These are phyloP conservation scores for Epichloe typhina DNA, from an alignment of 2,329 filamentous ascomycete species.

Conservation along the genomic window DNA sequence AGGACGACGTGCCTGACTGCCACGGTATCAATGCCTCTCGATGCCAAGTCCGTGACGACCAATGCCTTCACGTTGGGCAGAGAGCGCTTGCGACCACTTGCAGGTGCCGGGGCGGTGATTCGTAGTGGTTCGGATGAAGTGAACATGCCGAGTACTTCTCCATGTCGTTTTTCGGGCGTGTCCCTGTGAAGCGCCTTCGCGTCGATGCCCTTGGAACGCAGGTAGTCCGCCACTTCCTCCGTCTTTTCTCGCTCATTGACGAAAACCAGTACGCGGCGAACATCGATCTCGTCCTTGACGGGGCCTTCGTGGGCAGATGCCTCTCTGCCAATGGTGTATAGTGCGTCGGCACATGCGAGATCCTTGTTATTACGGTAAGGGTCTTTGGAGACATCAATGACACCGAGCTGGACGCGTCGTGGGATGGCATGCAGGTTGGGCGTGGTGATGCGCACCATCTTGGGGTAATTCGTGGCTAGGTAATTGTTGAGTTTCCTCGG, in stretches of 20 bases:
- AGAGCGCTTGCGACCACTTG: conserved; percentile 28
- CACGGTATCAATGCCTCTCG: conserved; percentile 85
- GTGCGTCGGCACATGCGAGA: conserved; percentile 85
- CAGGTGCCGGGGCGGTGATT: conserved; percentile 14
- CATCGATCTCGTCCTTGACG: conserved; percentile 43
- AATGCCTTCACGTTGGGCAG: conserved; percentile 77
- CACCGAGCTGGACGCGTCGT: conserved; percentile 81
- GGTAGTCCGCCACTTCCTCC: conserved; percentile 64
- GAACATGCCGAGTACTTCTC: conserved; percentile 65
- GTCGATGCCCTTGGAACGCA: conserved; percentile 75
- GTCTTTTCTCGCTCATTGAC: conserved; percentile 93
- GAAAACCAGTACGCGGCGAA: conserved; percentile 85
- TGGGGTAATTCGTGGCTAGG: conserved; percentile 68
- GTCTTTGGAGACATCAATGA: conserved; percentile 83
- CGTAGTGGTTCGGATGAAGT: conserved; percentile 37
- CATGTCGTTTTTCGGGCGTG: conserved; percentile 62
- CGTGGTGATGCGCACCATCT: conserved; percentile 76
- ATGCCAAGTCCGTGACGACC: conserved; percentile 87
- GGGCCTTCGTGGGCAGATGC: conserved; percentile 43
- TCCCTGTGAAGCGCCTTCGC: conserved; percentile 78
- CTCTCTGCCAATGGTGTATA: conserved; percentile 85
- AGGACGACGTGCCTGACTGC: conserved; percentile 84
- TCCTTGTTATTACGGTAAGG: conserved; percentile 88
- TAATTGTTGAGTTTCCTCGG: conserved; percentile 78
- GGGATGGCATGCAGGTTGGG: conserved; percentile 95